Base-by-base conservation (phyloP, 1,284 basidiomycete species). In the Trichosporon sp. region DNA sequence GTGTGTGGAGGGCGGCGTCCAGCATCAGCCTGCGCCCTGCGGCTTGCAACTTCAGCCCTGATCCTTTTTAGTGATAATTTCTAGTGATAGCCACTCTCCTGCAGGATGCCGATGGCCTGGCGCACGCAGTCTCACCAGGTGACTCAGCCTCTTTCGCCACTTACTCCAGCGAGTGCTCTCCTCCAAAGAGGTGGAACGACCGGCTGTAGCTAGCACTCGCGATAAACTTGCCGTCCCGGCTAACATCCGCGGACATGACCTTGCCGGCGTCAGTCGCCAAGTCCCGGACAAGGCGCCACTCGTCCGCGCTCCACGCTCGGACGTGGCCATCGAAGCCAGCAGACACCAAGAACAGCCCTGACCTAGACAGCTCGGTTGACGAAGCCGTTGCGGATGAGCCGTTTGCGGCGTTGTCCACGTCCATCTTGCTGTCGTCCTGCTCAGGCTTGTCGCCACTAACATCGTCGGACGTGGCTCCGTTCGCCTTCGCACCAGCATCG, bases 261-360 rank as follows among this genome's bases (percentile, higher is more conserved):
- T 98, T 98, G 43, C 95, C 95, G 5, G 92, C 91, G 80, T 98
- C 96, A 14, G 94, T 96, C 40, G 92, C 90, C 73, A 99, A 87
- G 65, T 92, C 92, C 73, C 91, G 88, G 64, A 98, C 87, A 43
- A 96, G 86, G 78, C 94, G 93, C 96, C 97, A 99, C 80, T 99
- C 97, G 81, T 99, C 97, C 32, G 96, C 94, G 76, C 91, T 94
- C 97, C 97, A 99, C 64, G 99, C 81, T 81, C 97, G 94, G 75
- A 99, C 94, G 71, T 92, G 89, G 1, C 94, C 94, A 81, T 99
- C 97, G 83, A 98, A 99, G 1, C 96, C 96, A 0, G 92, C 88
- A 72, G 93, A 95, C 4, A 93, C 94, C 71, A 99, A 90, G 86
- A 96, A 98, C 68, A 97, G 85, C 0, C 97, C 97, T 1, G 92